Conservation (phyloP, 1,139 yeast species). For the Taphrina sp. region DNA sequence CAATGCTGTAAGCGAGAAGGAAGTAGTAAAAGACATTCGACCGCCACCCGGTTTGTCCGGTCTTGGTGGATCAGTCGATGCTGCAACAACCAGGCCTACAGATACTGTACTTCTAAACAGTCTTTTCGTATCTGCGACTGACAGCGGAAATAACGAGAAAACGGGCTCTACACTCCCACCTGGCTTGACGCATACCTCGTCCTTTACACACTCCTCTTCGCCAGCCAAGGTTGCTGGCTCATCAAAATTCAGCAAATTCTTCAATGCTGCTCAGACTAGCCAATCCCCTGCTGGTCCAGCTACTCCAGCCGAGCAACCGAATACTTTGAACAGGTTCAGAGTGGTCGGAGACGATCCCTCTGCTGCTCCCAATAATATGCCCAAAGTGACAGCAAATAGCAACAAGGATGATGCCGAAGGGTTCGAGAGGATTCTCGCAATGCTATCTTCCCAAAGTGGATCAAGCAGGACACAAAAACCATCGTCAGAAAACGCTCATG, state of each 20-base stretch:
- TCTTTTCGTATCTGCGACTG: neutral
- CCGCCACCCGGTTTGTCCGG: slow-evolving; percentile 18
- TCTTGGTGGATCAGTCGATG: neutral
- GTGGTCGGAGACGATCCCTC: too few species aligned
- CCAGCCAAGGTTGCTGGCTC: slow-evolving; percentile 1
- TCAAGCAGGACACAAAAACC: neutral
- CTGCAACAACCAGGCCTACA: neutral
- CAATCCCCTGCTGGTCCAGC: neutral
- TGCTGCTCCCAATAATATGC: neutral
- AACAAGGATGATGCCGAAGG: slow-evolving; percentile 30
- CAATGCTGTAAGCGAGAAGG: neutral
- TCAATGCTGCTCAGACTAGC: neutral
- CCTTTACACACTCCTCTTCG: neutral
- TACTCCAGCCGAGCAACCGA: neutral
- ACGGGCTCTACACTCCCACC: neutral
- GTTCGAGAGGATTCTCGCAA: slow-evolving; percentile 28
- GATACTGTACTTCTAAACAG: neutral
- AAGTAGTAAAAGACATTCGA: slow-evolving; percentile 1
- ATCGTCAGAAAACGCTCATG: too few species aligned
- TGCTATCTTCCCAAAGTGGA: slow-evolving; percentile 22
- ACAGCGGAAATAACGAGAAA: neutral
- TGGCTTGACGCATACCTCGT: neutral
- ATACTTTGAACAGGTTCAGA: neutral
- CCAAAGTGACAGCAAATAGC: neutral
- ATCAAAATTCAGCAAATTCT: slow-evolving; percentile 28